phyloP scores from a whole-genome alignment of 495 filamentous ascomycete genomes.

The Neurospora sp. region DNA sequence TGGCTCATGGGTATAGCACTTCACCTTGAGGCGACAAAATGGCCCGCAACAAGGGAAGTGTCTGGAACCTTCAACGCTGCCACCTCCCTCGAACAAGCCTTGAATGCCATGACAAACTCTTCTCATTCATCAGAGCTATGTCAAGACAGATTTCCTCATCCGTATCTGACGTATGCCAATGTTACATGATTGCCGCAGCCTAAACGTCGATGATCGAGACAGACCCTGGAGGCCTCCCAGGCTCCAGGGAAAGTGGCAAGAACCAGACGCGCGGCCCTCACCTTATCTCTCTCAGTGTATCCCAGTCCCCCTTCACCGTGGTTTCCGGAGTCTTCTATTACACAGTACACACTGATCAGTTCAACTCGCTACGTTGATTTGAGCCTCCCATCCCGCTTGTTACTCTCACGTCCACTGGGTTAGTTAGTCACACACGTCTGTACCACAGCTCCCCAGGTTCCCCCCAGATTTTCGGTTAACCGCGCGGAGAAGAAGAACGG shows the following conservation, averaged over 20 bases:
- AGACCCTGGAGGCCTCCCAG: neutral
- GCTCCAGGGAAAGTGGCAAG: neutral
- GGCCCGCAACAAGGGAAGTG: neutral
- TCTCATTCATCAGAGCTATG: neutral
- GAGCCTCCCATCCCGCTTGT: neutral
- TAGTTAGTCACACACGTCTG: neutral
- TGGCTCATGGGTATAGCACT: neutral
- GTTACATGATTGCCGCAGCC: neutral
- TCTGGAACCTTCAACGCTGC: neutral
- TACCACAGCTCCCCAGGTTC: neutral
- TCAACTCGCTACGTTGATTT: neutral
- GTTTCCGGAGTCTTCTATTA: neutral
- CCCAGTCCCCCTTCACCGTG: neutral
- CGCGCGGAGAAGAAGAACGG: neutral
- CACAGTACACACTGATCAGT: neutral
- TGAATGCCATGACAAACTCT: neutral
- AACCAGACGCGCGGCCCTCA: neutral
- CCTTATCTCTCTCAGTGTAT: neutral
- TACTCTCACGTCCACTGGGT: neutral
- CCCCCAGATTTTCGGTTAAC: neutral
- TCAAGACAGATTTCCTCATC: neutral
- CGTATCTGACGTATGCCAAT: neutral
- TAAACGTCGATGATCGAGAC: neutral
- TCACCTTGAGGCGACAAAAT: too few species aligned
- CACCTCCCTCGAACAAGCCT: neutral